These are phyloP conservation scores for Cutaneotrichosporon sp. DNA, from an alignment of 1,284 basidiomycete genomes.

Conservation along the genomic window DNA sequence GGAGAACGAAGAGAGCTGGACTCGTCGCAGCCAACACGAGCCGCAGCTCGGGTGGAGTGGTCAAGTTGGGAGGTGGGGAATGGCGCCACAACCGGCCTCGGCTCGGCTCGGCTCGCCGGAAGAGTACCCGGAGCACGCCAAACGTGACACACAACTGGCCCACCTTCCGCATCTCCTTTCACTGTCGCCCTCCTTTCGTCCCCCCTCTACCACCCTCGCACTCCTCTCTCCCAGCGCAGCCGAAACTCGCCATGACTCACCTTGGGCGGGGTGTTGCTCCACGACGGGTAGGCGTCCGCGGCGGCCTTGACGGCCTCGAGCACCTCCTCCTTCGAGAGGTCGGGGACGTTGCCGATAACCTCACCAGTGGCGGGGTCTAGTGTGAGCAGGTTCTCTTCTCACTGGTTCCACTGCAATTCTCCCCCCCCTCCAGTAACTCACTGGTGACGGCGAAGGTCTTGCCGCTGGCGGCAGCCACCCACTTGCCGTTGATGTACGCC, in stretches of 20 bases:
- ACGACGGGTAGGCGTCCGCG: constrained; percentile 67
- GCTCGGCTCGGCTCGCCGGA: too few relatives aligned
- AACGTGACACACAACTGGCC: too few relatives aligned
- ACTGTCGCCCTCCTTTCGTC: background rate
- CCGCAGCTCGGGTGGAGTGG: too few relatives aligned
- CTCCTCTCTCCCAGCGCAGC: background rate
- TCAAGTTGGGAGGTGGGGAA: too few relatives aligned
- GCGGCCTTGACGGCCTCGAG: constrained; percentile 75
- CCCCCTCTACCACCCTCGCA: background rate
- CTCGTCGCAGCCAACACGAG: too few relatives aligned
- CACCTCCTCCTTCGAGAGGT: constrained; percentile 76
- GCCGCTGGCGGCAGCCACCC: constrained; percentile 70
- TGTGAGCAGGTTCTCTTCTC: background rate
- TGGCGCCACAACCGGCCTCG: too few relatives aligned
- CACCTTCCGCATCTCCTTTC: too few relatives aligned
- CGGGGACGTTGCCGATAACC: constrained; percentile 73
- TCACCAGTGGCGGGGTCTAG: constrained; percentile 78
- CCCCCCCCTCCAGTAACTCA: constrained; percentile 50
- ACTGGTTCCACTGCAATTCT: background rate
- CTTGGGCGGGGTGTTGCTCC: constrained; percentile 67
- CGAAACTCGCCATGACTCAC: constrained; percentile 9
- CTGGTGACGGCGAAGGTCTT: constrained; percentile 69
- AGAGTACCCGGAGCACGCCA: too few relatives aligned
- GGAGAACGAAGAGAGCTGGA: too few relatives aligned
- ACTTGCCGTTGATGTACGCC: constrained; percentile 74